Evolutionary conservation across 345 rosid genomes (phyloP).

Genomic region (Pseudoturritis turrita): DNA sequence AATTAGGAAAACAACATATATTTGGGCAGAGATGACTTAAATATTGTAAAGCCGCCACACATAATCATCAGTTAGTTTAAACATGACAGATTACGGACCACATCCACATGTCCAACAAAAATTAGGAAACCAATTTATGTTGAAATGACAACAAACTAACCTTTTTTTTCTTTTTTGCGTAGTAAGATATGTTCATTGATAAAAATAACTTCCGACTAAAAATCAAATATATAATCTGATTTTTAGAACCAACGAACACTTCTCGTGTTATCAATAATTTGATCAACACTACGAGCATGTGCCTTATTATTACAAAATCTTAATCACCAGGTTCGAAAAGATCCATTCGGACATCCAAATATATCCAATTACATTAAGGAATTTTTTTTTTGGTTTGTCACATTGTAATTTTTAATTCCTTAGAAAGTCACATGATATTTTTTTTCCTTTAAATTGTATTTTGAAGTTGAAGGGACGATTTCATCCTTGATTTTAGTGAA

Average conservation of each 20-base stretch:
- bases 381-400: no score
- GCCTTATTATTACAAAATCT: neutral
- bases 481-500: no score
- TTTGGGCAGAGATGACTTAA: neutral
- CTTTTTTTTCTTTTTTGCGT: neutral
- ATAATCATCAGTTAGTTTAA: slow-evolving; percentile 9
- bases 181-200: neutral
- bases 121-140: slow-evolving; percentile 10
- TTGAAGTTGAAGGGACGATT: no score
- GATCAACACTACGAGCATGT: neutral
- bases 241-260: neutral
- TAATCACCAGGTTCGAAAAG: neutral
- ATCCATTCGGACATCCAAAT: neutral
- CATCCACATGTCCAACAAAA: slow-evolving; percentile 11
- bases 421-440: no score
- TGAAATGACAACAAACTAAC: slow-evolving; percentile 21
- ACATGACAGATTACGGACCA: slow-evolving; percentile 24
- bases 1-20: slow-evolving; percentile 1
- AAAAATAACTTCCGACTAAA: neutral
- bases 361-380: neutral
- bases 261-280: neutral
- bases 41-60: neutral
- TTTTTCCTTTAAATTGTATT: no score
- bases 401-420: no score
- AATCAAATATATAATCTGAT: neutral